These are phyloP conservation scores for Hypericum perforatum DNA, from an alignment of 345 rosid genomes.

Conservation along the genomic window DNA sequence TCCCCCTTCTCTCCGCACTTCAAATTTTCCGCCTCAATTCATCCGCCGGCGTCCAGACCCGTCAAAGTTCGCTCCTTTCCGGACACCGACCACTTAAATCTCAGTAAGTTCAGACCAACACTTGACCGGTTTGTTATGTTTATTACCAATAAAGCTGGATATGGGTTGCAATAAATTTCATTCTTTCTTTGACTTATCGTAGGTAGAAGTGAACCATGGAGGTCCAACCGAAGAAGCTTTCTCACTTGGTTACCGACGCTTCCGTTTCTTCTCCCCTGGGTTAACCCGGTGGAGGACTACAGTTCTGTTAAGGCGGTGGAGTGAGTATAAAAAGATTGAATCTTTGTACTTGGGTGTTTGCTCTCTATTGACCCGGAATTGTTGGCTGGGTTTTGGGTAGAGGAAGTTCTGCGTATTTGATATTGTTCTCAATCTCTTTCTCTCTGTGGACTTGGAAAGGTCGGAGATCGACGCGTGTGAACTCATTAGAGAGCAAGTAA, in stretches of 20 bases:
- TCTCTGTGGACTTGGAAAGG: slow-evolving; percentile 20
- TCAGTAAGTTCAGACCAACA: too few species aligned
- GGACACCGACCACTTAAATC: background rate
- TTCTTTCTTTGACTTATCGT: slow-evolving; percentile 4
- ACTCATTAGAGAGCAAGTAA: slow-evolving; percentile 42
- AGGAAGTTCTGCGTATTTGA: too few species aligned
- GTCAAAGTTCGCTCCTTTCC: slow-evolving; percentile 14
- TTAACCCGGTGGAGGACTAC: slow-evolving; percentile 13
- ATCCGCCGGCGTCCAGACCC: slow-evolving; percentile 13
- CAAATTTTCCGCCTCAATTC: slow-evolving; percentile 36
- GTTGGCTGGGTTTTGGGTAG: too few species aligned
- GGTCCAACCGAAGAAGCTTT: slow-evolving; percentile 36
- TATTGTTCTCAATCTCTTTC: too few species aligned
- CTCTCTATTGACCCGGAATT: background rate
- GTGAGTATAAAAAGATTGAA: slow-evolving; percentile 29
- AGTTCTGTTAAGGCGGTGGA: slow-evolving; percentile 36
- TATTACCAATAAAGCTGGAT: background rate
- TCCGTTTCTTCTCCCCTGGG: slow-evolving; percentile 36
- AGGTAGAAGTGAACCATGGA: slow-evolving; percentile 18
- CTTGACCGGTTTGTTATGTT: too few species aligned
- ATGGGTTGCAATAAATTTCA: too few species aligned
- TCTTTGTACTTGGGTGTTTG: background rate
- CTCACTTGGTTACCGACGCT: slow-evolving; percentile 32
- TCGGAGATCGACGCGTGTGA: slow-evolving; percentile 19
- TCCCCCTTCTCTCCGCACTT: slow-evolving; percentile 14